phyloP scores from a whole-genome alignment of 2,329 filamentous ascomycete species.

The Botrytis cinerea region DNA sequence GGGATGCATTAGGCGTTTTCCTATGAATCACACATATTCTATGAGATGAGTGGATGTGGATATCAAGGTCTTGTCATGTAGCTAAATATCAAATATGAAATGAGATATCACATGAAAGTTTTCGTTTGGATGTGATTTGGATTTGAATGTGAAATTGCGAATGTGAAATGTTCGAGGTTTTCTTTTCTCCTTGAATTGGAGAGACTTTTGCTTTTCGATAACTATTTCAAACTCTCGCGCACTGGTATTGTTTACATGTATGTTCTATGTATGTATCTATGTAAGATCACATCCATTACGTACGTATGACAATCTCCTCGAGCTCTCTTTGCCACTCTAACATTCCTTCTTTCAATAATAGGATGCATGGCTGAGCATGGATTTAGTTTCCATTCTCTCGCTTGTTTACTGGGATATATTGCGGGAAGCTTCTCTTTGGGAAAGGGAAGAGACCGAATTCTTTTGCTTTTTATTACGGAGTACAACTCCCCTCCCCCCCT shows the following conservation, averaged over 20 bases:
- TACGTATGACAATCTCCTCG: background rate
- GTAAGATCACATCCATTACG: background rate
- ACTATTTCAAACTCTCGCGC: background rate
- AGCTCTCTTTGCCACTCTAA: background rate
- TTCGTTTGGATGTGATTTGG: background rate
- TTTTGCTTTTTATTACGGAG: too few species aligned
- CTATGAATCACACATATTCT: conserved; percentile 9
- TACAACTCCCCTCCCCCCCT: background rate
- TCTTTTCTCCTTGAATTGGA: background rate
- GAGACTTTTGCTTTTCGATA: background rate
- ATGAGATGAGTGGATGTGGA: conserved; percentile 5
- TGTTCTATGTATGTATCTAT: too few species aligned
- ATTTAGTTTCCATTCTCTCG: background rate
- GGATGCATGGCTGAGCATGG: background rate
- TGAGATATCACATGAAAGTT: background rate
- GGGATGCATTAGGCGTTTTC: conserved; percentile 11
- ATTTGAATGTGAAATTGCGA: background rate
- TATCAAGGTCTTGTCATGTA: background rate
- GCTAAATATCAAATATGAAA: conserved; percentile 15
- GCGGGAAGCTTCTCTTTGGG: background rate
- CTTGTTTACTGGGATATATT: background rate
- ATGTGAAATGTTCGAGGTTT: background rate
- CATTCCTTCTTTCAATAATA: background rate
- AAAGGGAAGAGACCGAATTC: too few species aligned
- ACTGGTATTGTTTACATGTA: background rate